Evolutionary conservation across 441 rosid genomes (phyloP), one percentile per base, ranked within the genome.

Genomic region (Adansonia madagascariensis): DNA sequence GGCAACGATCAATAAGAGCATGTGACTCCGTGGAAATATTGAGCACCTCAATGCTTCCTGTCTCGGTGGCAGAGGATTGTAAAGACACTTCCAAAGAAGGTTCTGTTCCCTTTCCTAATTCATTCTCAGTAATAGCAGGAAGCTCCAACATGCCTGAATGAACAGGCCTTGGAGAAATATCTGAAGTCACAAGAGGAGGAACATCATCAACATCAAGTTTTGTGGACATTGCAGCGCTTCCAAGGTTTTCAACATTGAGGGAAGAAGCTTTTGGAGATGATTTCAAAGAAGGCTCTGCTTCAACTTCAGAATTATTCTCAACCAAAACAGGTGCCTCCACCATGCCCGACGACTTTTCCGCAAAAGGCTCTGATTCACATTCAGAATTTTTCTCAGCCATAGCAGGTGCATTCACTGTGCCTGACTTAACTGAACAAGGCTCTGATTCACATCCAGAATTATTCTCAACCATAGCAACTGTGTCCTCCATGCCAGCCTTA

Each of bases 161-260:
- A 77, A 71, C 80, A n/a, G 2, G 71, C 68, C 18, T 63, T 18
- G 52, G 64, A 46, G 79, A 62, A 61, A 44, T 3, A 41, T 55
- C 14, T 17, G 68, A 43, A 46, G 75, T 52, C n/a, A 65, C 27
- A 31, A 31, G 35, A 46, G 31, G 59, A 43, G 27, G 35, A 3
- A 11, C 39, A 44, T 31, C 62, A 17, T 46, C 59, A 71, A 44
- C 49, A 68, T 63, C 78, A 65, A 77, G 46, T 31, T 64, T 44
- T 60, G 35, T 11, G 0, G 55, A 75, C 27, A 17, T 47, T 39
- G 74, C 6, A 17, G 61, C 41, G 46, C 52, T 53, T n/a, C 53
- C 62, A 4, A 39, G 14, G 41, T 10, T 60, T 44, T 49, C 46
- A 52, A 39, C 46, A 50, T 35, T 46, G 4, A 20, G 17, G 65